Evolutionary conservation across 257 asterid genomes (phyloP).

Genomic region (Solanum chmielewskii): DNA sequence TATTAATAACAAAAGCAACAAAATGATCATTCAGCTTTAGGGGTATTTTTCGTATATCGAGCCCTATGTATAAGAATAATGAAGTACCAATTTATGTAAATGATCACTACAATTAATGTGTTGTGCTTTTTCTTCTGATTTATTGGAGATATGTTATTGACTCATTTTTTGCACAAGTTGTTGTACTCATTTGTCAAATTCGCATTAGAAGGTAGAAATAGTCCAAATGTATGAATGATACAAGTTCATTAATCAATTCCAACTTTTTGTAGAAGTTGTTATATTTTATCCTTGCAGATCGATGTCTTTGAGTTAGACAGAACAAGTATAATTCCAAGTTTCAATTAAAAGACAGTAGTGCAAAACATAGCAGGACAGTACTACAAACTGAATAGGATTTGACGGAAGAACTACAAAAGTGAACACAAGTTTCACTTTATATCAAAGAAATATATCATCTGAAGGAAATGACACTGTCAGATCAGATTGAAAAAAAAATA

Average conservation of each 20-base stretch:
- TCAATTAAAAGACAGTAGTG: background rate
- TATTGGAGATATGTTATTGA: too few species aligned
- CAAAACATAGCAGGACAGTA: background rate
- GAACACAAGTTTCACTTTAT: background rate
- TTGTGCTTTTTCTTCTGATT: too few species aligned
- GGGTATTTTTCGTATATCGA: too few species aligned
- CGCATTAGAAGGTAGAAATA: background rate
- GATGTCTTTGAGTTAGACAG: background rate
- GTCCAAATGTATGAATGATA: background rate
- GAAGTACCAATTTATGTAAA: too few species aligned
- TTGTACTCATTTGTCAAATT: background rate
- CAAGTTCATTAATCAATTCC: background rate
- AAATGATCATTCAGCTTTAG: too few species aligned
- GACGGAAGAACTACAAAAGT: background rate
- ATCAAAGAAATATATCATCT: background rate
- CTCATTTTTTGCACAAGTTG: background rate
- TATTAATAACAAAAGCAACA: too few species aligned
- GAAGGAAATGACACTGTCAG: background rate
- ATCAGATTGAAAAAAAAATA: too few species aligned
- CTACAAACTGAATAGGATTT: background rate
- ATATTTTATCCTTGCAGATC: background rate
- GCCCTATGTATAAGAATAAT: too few species aligned
- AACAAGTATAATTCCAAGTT: too few species aligned
- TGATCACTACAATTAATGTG: too few species aligned
- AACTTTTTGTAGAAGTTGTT: background rate